These are phyloP conservation scores for Phytopythium montanum DNA, from an alignment of 352 stramenopile genomes.

Conservation along the genomic window DNA sequence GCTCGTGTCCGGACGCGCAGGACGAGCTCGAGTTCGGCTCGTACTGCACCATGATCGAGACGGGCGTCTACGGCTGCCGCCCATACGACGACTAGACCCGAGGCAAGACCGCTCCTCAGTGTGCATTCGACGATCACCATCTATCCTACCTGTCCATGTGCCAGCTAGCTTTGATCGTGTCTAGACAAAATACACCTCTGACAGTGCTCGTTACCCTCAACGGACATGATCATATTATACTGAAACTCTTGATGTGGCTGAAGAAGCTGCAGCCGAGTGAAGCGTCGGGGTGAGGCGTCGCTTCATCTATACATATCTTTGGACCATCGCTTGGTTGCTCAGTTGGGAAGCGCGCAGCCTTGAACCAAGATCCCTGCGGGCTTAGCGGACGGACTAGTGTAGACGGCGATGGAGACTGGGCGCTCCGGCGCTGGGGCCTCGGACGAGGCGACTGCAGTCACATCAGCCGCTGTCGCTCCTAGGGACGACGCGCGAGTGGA, in stretches of 20 bases:
- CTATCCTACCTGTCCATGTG: too few relatives aligned
- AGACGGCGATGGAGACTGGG: background rate
- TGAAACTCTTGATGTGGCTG: background rate
- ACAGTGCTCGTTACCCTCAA: too few relatives aligned
- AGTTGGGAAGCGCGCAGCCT: background rate
- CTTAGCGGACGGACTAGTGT: background rate
- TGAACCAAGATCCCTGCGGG: background rate
- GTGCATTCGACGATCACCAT: background rate
- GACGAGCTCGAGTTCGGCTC: constrained; percentile 14
- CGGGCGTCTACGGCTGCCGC: constrained; percentile 26
- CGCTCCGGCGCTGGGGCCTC: background rate
- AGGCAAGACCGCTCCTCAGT: background rate
- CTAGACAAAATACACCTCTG: too few relatives aligned
- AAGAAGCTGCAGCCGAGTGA: background rate
- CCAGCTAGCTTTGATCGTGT: too few relatives aligned
- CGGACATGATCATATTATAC: too few relatives aligned
- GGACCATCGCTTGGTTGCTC: too few relatives aligned
- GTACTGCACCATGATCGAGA: constrained; percentile 21
- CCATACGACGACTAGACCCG: background rate
- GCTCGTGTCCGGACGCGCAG: constrained; percentile 12
- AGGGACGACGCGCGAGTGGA: constrained; percentile 63
- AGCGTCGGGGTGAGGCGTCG: background rate
- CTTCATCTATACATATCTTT: background rate
- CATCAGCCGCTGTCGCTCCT: constrained; percentile 6
- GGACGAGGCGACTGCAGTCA: background rate